Conservation (phyloP, 164 flowering plant genomes). For the Buxus sempervirens region DNA sequence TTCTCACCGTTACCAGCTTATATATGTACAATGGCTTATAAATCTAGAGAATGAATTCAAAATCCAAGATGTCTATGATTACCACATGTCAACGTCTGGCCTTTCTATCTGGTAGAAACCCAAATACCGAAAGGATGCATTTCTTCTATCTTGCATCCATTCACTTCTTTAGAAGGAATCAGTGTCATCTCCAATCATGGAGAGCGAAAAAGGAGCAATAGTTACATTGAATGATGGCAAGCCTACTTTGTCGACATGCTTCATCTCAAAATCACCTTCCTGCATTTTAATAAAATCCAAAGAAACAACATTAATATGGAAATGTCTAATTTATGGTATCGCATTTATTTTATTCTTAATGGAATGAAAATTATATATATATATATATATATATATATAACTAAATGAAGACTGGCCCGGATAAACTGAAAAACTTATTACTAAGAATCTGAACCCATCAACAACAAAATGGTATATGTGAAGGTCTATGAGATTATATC, state of each 20-base stretch:
- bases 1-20: not conserved
- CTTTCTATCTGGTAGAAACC: not conserved
- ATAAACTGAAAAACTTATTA: not conserved
- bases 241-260: slow-evolving; percentile 63
- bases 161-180: slow-evolving; percentile 25
- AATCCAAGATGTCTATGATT: not conserved
- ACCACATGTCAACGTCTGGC: too few species aligned
- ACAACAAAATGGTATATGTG: not conserved
- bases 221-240: slow-evolving; percentile 73
- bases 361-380: too few species aligned
- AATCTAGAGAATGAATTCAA: not conserved
- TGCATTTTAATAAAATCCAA: slow-evolving; percentile 23
- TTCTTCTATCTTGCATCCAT: not conserved
- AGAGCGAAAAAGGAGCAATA: slow-evolving; percentile 85
- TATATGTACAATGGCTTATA: slow-evolving; percentile 4
- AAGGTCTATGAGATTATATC: not conserved
- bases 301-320: not conserved
- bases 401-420: not conserved
- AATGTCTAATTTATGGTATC: too few species aligned
- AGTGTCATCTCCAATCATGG: slow-evolving; percentile 59
- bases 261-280: slow-evolving; percentile 99
- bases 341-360: too few species aligned
- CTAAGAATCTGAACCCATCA: not conserved
- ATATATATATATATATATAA: too few species aligned
- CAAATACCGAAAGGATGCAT: not conserved